phyloP scores from a whole-genome alignment of 352 stramenopile genomes.

The Globisporangium uncinulatum region DNA sequence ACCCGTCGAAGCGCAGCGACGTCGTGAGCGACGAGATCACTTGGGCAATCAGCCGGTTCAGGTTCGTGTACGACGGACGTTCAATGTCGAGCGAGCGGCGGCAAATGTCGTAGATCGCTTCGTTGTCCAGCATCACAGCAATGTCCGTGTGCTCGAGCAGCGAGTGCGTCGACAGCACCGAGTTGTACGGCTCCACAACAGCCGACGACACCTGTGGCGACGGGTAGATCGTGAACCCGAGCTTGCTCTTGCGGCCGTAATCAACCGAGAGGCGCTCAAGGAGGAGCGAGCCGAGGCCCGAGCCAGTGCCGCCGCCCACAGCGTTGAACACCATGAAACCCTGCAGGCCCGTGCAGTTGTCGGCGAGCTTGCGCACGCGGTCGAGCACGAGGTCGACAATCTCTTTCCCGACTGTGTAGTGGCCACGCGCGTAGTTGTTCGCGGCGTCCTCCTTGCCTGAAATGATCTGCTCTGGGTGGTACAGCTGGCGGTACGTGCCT shows the following conservation, averaged over 20 bases:
- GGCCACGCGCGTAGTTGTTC: conserved; percentile 91
- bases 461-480: conserved; percentile 98
- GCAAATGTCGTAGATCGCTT: conserved; percentile 98
- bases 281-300: conserved; percentile 95
- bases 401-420: conserved; percentile 94
- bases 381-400: conserved; percentile 98
- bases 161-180: conserved; percentile 92
- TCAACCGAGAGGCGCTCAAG: conserved; percentile 97
- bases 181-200: conserved; percentile 99
- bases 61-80: conserved; percentile 97
- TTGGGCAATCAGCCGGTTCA: conserved; percentile 97
- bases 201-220: conserved; percentile 95
- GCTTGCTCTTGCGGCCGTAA: conserved; percentile 98
- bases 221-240: conserved; percentile 97
- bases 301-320: conserved; percentile 97
- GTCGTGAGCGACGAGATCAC: conserved; percentile 98
- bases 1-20: conserved; percentile 98
- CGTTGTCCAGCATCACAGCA: conserved; percentile 98
- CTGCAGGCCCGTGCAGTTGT: conserved; percentile 97
- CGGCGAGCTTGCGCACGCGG: conserved; percentile 95
- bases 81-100: conserved; percentile 97
- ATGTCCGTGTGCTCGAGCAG: conserved; percentile 97
- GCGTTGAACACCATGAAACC: conserved; percentile 98
- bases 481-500: conserved; percentile 95
- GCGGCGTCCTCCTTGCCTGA: conserved; percentile 96